Evolutionary conservation across 768 basidiomycete species (phyloP), one percentile per base, ranked within the genome.

Genomic region (Tylopilus vinaceipallidus): DNA sequence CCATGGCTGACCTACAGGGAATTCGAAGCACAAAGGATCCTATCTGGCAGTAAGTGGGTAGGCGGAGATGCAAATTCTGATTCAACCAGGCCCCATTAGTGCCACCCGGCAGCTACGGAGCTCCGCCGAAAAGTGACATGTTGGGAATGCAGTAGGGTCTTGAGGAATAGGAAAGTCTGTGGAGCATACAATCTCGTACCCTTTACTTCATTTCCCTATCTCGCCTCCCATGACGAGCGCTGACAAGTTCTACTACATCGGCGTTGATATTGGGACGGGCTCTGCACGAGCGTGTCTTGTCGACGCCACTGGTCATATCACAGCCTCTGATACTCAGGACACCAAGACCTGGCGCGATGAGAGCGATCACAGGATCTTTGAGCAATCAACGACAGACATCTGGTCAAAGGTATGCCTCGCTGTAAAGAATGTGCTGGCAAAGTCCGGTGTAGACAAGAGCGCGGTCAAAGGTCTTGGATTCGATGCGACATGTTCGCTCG

Each of bases 401-500:
- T 95, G 92, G 95, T 65, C 71, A 8, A 76, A 79, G 44, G 84
- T 92, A 49, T 78, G 79, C 36, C 70, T 66, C 46, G 80, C 81
- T 27, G 75, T 89, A 50, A 81, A 75, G 59, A 76, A 76, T 5
- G 85, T 91, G 44, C 70, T 98, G 22, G 53, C 74, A 9, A 70
- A 76, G 26, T 76, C 86, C 0, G 71, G 77, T 3, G 68, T 91
- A 24, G 56, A 76, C 26, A 78, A 86, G 10, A 65, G 71, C 3
- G 69, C 75, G 5, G 84, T 99, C 49, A 91, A 88, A 61, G 97
- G 97, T 1, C 60, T 98, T 38, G 92, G 94, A 13, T 94, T 95
- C 67, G 95, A 98, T 67, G 95, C 95, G 40, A 99, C 97, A 0
- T 99, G 97, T 70, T 97, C 94, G 0, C 76, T 98, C 35, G 93